Evolutionary conservation across 2,329 filamentous ascomycete genomes (phyloP), one percentile per base, ranked within the genome.

Genomic region (Colletotrichum limetticola): DNA sequence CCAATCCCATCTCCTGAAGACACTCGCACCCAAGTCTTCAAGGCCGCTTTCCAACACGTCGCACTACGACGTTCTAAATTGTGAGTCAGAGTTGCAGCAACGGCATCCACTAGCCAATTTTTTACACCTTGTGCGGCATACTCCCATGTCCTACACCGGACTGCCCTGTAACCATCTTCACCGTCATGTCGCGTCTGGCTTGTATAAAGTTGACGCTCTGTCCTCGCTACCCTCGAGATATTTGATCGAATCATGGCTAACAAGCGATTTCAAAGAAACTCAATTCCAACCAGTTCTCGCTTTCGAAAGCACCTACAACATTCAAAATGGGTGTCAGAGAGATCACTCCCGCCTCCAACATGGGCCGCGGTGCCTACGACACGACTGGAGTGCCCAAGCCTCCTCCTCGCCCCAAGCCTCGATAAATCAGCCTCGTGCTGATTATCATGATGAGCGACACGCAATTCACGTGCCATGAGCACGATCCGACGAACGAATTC

Each of bases 301-400:
- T 32, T 26, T 64, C 52, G 35, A 63, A 63, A 53, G 46, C 60
- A 53, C 42, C 35, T 35, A 32, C 55, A 66, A 53, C 32, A 28
- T 57, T 53, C 70, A 83, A 75, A 74, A 86, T 86, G 84, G 75
- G 83, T 74, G 77, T 80, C 74, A 75, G 77, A 71, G 78, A 78
- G 71, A 79, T 79, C 56, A 74, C 72, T 64, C 79, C 76, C 74
- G 78, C 79, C 62, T 79, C 76, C 80, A 86, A 87, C 79, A 87
- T 87, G 85, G 86, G 85, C 74, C 83, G 86, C 71, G 86, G 86
- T 71, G 86, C 85, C 75, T 88, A 88, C 77, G 86, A 88, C 76
- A 87, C 85, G 75, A 88, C 86, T 28, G 85, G 85, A 59, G 81
- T 87, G 28, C 81, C 83, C 71, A 87, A 88, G 80, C 86, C 86